Conservation (phyloP, 2,329 filamentous ascomycete genomes). For the Rhinocladiella similis region DNA sequence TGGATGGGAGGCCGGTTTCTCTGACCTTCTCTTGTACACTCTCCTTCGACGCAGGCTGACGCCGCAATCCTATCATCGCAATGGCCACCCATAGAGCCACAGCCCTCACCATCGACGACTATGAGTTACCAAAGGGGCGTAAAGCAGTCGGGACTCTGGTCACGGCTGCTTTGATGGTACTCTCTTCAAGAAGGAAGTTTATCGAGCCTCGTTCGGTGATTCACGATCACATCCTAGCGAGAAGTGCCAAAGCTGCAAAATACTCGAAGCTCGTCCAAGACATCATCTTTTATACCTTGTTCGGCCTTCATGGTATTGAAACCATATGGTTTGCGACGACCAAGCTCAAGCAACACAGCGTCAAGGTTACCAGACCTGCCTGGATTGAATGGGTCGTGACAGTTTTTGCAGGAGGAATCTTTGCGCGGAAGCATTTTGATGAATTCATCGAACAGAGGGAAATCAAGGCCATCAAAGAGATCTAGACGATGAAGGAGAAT, state of each 20-base stretch:
- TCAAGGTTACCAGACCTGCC: slow-evolving; percentile 16
- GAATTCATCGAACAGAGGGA: slow-evolving; percentile 23
- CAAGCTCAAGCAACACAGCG: slow-evolving; percentile 20
- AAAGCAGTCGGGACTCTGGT: slow-evolving; percentile 14
- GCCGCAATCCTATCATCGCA: slow-evolving; percentile 1
- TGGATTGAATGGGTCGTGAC: slow-evolving; percentile 24
- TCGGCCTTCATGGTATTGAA: slow-evolving; percentile 14
- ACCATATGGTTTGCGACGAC: slow-evolving; percentile 16
- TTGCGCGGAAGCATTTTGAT: slow-evolving; percentile 15
- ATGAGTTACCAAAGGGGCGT: slow-evolving; percentile 15
- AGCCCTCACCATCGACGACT: slow-evolving; percentile 22
- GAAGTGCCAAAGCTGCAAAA: slow-evolving; percentile 11
- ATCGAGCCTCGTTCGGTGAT: slow-evolving; percentile 22
- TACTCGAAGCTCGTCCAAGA: slow-evolving; percentile 20
- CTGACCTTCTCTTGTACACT: slow-evolving; percentile 2
- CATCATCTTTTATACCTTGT: slow-evolving; percentile 20
- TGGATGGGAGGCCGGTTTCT: slow-evolving; percentile 2
- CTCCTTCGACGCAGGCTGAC: background rate
- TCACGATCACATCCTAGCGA: slow-evolving; percentile 21
- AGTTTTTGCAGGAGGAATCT: slow-evolving; percentile 16
- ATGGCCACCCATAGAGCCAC: slow-evolving; percentile 23
- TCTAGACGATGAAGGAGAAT: slow-evolving; percentile 1
- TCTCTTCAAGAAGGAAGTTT: slow-evolving; percentile 21
- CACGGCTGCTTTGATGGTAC: slow-evolving; percentile 13
- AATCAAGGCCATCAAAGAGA: slow-evolving; percentile 20